Evolutionary conservation across 192 early-diverging fungal species (phyloP), one percentile per base, ranked within the genome.

Genomic region (Coemansia sp.): DNA sequence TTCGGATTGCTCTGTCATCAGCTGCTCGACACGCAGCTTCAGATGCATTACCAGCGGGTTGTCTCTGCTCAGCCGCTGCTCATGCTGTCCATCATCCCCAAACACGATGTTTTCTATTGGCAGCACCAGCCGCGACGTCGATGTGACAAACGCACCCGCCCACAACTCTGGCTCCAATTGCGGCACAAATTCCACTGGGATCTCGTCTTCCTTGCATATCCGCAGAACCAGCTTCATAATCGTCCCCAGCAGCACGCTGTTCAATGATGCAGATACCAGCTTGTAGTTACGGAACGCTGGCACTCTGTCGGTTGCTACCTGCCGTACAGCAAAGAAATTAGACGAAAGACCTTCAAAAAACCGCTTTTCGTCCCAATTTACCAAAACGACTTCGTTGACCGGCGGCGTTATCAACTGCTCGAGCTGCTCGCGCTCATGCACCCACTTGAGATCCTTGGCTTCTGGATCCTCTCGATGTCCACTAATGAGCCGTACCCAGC

Each of bases 341-440:
- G 69, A 72, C 49, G 76, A 79, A 14, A 68, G 52, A 10, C 76
- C 76, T 46, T 79, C 76, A 51, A 69, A 79, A 39, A 71, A 64
- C 46, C 52, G 46, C 48, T 21, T 20, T 5, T 21, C 54, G 5
- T 15, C 26, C 30, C 26, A 21, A n/a, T 5, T 42, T 3, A 51
- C 51, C 58, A 79, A 51, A 1, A 79, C 69, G 14, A 72, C 62
- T 21, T 79, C 69, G 42, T 72, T 60, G 30, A 68, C 40, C 7
- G 64, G 64, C 46, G 69, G 39, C 23, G 26, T 48, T 2, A 79
- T 62, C 32, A 68, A 36, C 12, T 17, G 16, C 54, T 71, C 76
- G n/a, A 79, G 53, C 3, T 8, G 21, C 40, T 63, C 69, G 15
- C 76, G 69, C 41, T 68, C 58, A 30, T 79, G 76, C 8, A 79